phyloP scores from a whole-genome alignment of 306 rosid species.

The Psophocarpus tetragonolobus region DNA sequence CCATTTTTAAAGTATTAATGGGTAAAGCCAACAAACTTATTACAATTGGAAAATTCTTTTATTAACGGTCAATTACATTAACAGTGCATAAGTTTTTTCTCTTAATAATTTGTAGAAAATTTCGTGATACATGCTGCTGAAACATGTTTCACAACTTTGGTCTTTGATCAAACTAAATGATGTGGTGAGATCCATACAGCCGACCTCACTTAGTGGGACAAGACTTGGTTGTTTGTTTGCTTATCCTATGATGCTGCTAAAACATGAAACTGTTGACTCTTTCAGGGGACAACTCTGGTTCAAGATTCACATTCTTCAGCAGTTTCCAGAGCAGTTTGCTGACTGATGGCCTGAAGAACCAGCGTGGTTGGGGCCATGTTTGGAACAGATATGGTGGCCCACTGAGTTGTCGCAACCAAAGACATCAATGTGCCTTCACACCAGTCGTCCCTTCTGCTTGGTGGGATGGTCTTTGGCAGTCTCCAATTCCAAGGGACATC shows the following conservation, averaged over 20 bases:
- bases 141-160: too few species aligned
- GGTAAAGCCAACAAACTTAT: too few species aligned
- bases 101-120: not conserved
- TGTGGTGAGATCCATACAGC: too few species aligned
- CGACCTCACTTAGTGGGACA: too few species aligned
- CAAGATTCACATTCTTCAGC: constrained; percentile 67
- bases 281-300: constrained; percentile 59
- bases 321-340: constrained; percentile 84
- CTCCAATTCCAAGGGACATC: constrained; percentile 78
- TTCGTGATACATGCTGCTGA: constrained; percentile 11
- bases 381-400: constrained; percentile 95
- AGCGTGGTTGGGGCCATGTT: constrained; percentile 96
- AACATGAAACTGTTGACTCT: constrained; percentile 3
- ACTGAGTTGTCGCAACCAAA: constrained; percentile 72
- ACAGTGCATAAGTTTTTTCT: too few species aligned
- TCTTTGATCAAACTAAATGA: too few species aligned
- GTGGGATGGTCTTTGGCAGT: constrained; percentile 96
- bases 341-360: constrained; percentile 72
- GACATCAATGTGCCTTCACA: constrained; percentile 73
- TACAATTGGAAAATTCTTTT: too few species aligned
- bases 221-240: too few species aligned
- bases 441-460: constrained; percentile 92
- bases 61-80: too few species aligned
- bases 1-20: too few species aligned
- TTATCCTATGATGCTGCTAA: constrained; percentile 13